These are phyloP conservation scores for Wallemia ichthyophaga DNA, from an alignment of 1,284 basidiomycete genomes.

Conservation along the genomic window DNA sequence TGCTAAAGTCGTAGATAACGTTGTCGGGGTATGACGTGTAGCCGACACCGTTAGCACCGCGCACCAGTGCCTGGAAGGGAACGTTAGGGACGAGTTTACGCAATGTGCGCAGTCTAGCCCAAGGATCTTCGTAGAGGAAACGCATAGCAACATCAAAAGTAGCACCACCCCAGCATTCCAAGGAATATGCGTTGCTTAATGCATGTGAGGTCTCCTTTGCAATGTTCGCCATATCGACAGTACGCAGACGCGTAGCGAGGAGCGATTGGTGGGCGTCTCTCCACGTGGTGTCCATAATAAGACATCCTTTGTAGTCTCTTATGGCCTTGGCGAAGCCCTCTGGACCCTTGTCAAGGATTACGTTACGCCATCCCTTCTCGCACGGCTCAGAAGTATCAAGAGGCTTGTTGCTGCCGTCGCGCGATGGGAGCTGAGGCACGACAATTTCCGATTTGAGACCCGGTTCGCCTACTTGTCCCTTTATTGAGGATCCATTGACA, in stretches of 20 bases:
- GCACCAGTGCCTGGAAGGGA: slow-evolving; percentile 89
- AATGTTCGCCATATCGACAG: slow-evolving; percentile 93
- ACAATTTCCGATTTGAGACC: slow-evolving; percentile 72
- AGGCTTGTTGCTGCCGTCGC: slow-evolving; percentile 36
- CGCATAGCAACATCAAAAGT: slow-evolving; percentile 99
- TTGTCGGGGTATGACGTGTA: slow-evolving; percentile 99
- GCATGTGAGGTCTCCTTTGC: slow-evolving; percentile 92
- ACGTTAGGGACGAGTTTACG: slow-evolving; percentile 95
- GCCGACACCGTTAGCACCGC: slow-evolving; percentile 95
- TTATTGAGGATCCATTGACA: slow-evolving; percentile 94
- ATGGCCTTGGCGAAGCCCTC: slow-evolving; percentile 97
- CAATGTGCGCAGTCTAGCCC: slow-evolving; percentile 85
- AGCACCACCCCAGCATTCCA: slow-evolving; percentile 99
- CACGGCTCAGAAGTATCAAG: slow-evolving; percentile 61
- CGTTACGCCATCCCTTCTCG: slow-evolving; percentile 83
- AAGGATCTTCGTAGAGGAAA: slow-evolving; percentile 98
- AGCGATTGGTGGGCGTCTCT: slow-evolving; percentile 96
- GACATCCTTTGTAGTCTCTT: slow-evolving; percentile 72
- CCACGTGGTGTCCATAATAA: slow-evolving; percentile 98
- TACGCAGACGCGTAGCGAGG: slow-evolving; percentile 82
- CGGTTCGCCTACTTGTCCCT: slow-evolving; percentile 72
- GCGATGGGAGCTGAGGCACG: slow-evolving; percentile 51
- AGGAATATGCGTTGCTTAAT: slow-evolving; percentile 73
- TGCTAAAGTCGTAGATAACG: slow-evolving; percentile 95
- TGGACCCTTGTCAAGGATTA: slow-evolving; percentile 90